A percentile compares a stretch with the other conserved stretches of the same genome.
Evolutionary conservation across 176 grass and related monocot genomes (phyloP).

Genomic region (Thinopyrum elongatum): DNA sequence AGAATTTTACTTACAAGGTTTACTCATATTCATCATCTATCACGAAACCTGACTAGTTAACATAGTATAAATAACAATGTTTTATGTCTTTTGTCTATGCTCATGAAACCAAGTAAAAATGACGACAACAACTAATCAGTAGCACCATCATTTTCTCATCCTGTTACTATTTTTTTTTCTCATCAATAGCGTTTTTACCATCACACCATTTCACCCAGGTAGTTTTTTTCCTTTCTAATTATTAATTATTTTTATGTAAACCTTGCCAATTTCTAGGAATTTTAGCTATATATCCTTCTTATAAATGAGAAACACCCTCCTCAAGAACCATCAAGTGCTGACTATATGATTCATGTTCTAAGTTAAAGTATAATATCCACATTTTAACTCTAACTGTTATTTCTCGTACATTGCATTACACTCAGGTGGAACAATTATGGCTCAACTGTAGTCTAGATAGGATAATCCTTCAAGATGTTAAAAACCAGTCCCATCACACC

Average conservation of each 20-base stretch:
- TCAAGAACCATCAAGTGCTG: conserved; percentile 1
- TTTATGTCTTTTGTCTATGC: background rate
- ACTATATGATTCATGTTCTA: background rate
- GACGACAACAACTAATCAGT: background rate
- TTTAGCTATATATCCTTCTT: background rate
- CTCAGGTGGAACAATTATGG: conserved; percentile 52
- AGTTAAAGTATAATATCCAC: background rate
- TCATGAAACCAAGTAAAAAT: background rate
- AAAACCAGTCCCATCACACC: conserved; percentile 22
- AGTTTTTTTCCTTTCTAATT: background rate
- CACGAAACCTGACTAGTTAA: background rate
- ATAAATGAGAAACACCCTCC: background rate
- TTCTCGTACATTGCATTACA: conserved; percentile 18
- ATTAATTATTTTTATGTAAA: background rate
- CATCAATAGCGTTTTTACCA: background rate
- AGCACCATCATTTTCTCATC: background rate
- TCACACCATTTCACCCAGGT: background rate
- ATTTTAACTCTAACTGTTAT: conserved; percentile 1
- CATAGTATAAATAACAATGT: background rate
- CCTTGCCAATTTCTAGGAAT: background rate
- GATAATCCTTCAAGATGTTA: conserved; percentile 35
- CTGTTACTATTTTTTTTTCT: background rate
- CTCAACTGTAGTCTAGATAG: conserved; percentile 31
- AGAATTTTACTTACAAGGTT: background rate
- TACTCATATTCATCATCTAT: background rate